Evolutionary conservation across 169 alveolate genomes (phyloP).

Genomic region (Cyclospora cayetanensis): DNA sequence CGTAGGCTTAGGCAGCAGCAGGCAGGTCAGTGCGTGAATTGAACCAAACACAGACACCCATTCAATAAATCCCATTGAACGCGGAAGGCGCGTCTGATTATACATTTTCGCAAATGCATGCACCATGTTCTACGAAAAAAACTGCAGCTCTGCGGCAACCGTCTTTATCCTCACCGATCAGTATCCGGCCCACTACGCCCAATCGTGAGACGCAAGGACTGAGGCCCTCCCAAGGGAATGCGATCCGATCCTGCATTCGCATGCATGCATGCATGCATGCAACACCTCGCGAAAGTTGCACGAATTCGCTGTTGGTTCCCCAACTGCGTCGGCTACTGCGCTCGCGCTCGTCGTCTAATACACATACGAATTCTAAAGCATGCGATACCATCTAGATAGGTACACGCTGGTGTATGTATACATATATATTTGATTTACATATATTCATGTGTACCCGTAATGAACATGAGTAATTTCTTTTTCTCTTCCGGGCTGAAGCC

Average conservation of each 20-base stretch:
- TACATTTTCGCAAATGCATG: no score
- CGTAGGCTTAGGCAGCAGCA: not conserved
- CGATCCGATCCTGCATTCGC: constrained; percentile 87
- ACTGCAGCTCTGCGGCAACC: no score
- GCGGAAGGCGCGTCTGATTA: no score
- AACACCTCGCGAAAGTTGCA: no score
- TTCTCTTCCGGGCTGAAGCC: constrained; percentile 79
- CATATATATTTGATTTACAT: not conserved
- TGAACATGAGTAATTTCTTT: constrained; percentile 82
- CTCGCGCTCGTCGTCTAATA: no score
- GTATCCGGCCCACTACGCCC: constrained; percentile 85
- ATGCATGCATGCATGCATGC: not conserved
- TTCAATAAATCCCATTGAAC: no score
- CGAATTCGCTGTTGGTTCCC: no score
- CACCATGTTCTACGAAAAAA: no score
- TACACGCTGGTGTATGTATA: not conserved
- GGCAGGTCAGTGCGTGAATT: not conserved
- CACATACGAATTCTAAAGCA: no score
- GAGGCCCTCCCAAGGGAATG: constrained; percentile 84
- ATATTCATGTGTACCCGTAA: constrained; percentile 38
- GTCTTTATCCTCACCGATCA: constrained; percentile 68
- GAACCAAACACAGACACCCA: not conserved
- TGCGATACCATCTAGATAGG: not conserved
- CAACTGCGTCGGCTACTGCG: no score
- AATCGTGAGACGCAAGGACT: constrained; percentile 80